These are phyloP conservation scores for Dictyostelium purpureum DNA, from an alignment of 78 protist species.

Conservation along the genomic window DNA sequence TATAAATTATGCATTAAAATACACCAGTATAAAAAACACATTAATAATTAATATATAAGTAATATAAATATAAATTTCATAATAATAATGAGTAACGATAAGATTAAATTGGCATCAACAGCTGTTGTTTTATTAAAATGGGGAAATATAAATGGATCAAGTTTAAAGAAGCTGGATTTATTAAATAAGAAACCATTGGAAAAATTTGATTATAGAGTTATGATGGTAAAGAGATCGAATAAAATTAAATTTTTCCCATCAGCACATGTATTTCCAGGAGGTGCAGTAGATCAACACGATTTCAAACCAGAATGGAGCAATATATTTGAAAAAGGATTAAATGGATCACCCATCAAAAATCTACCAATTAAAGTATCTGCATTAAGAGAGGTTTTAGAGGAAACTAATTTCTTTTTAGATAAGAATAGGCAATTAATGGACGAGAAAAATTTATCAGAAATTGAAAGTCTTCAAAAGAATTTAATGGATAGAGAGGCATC, in stretches of 20 bases:
- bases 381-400: constrained; percentile 56
- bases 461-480: background rate
- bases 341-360: background rate
- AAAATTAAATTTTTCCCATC: constrained; percentile 20
- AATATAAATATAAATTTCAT: too few species aligned
- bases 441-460: background rate
- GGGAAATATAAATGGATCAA: background rate
- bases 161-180: too few species aligned
- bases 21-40: too few species aligned
- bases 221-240: constrained; percentile 58
- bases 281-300: constrained; percentile 36
- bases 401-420: constrained; percentile 48
- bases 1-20: too few species aligned
- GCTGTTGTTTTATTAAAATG: constrained; percentile 50
- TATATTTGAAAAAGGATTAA: background rate
- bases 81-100: background rate
- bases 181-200: constrained; percentile 12
- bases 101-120: constrained; percentile 23
- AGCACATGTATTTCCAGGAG: constrained; percentile 73
- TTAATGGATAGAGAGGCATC: background rate
- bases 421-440: background rate
- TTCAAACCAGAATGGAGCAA: background rate
- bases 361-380: constrained; percentile 19
- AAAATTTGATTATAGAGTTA: constrained; percentile 50
- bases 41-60: too few species aligned